Percentiles rank a stretch among this genome's conserved stretches.
Evolutionary conservation across 768 basidiomycete species (phyloP).

Genomic region (Suillus paluster): DNA sequence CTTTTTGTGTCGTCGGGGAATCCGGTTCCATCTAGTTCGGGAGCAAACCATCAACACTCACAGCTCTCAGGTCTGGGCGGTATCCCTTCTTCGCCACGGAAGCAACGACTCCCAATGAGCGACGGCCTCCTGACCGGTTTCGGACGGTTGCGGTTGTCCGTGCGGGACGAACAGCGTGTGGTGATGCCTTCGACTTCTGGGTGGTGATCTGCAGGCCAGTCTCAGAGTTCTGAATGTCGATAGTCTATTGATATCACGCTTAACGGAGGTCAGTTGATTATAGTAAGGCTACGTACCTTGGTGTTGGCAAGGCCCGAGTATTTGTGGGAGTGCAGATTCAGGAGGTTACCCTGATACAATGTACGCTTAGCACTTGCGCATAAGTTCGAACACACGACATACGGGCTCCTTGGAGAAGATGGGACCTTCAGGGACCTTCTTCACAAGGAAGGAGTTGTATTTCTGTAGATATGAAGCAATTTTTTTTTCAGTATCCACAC

Average conservation of each 20-base stretch:
- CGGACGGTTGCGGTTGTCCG: slow-evolving; percentile 59
- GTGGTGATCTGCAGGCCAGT: slow-evolving; percentile 63
- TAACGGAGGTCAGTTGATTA: neutral
- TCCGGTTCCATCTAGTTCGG: neutral
- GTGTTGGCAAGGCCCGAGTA: slow-evolving; percentile 88
- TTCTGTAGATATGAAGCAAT: slow-evolving; percentile 49
- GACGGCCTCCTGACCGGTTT: slow-evolving; percentile 71
- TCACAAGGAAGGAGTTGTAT: slow-evolving; percentile 86
- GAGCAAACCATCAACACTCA: slow-evolving; percentile 46
- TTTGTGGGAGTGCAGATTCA: slow-evolving; percentile 89
- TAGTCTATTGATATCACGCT: slow-evolving; percentile 49
- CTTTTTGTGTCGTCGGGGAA: slow-evolving; percentile 33
- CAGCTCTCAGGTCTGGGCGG: slow-evolving; percentile 77
- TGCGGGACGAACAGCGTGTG: slow-evolving; percentile 52
- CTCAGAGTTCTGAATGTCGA: slow-evolving; percentile 61
- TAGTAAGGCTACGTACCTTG: slow-evolving; percentile 54
- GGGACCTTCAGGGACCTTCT: slow-evolving; percentile 72
- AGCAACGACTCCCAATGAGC: slow-evolving; percentile 68
- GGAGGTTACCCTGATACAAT: slow-evolving; percentile 73
- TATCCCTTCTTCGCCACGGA: slow-evolving; percentile 67
- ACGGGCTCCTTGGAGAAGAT: slow-evolving; percentile 87
- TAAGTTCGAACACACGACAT: slow-evolving; percentile 32
- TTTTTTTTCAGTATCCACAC: slow-evolving; percentile 2
- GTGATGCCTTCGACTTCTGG: slow-evolving; percentile 65
- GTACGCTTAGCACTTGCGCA: slow-evolving; percentile 12